Evolutionary conservation across 192 early-diverging fungal species (phyloP).

Genomic region (Irineochytrium annulatum): DNA sequence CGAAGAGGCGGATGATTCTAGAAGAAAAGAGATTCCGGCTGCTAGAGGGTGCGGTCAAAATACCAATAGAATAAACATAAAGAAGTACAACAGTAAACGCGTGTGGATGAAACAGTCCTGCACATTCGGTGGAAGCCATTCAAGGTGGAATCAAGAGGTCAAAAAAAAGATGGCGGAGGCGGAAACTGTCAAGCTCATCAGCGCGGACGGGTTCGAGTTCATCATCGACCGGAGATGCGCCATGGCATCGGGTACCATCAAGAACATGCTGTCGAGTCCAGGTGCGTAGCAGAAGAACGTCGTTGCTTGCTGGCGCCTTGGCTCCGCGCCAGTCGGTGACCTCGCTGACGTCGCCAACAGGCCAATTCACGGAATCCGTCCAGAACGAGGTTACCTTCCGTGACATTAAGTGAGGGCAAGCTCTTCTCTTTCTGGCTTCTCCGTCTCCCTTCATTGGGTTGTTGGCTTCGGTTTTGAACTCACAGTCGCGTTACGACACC

Average conservation of each 20-base stretch:
- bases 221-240: conserved; percentile 83
- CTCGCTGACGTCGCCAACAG: conserved; percentile 47
- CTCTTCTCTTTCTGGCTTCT: not conserved
- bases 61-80: no score
- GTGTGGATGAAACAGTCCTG: no score
- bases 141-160: no score
- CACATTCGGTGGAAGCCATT: no score
- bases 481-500: conserved; percentile 1
- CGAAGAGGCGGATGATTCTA: not conserved
- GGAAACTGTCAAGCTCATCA: no score
- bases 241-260: conserved; percentile 86
- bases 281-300: conserved; percentile 43
- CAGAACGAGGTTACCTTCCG: conserved; percentile 83
- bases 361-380: conserved; percentile 86
- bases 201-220: conserved; percentile 87
- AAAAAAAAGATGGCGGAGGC: no score
- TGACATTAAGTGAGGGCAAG: conserved; percentile 77
- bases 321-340: conserved; percentile 5
- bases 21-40: not conserved
- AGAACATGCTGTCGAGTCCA: conserved; percentile 88
- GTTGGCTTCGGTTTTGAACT: not conserved
- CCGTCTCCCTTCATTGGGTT: not conserved
- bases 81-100: no score
- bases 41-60: not conserved
- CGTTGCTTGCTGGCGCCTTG: not conserved